Conservation (phyloP, 1,284 basidiomycete genomes). For the Fomitopsis schrenkii region DNA sequence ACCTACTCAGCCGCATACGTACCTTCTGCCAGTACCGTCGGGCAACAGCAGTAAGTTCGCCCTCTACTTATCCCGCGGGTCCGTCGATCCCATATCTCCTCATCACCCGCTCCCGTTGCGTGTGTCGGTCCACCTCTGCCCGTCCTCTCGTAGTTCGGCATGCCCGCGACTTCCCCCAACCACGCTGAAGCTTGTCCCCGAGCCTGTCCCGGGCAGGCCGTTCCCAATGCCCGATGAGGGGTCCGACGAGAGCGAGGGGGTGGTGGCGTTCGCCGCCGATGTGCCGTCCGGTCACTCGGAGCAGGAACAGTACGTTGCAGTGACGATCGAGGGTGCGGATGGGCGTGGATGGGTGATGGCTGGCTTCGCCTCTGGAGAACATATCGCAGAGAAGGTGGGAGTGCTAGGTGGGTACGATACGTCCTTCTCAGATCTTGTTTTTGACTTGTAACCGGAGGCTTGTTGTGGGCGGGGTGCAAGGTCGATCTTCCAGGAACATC, state of each 20-base stretch:
- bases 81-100: conserved; percentile 46
- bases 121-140: conserved; percentile 43
- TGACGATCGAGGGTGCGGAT: conserved; percentile 47
- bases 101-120: conserved; percentile 38
- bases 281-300: conserved; percentile 23
- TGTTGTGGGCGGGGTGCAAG: conserved; percentile 18
- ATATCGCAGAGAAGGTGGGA: conserved; percentile 29
- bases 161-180: conserved; percentile 43
- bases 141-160: conserved; percentile 8
- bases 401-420: conserved; percentile 41
- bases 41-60: conserved; percentile 32
- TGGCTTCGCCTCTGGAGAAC: conserved; percentile 36
- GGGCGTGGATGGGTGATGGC: conserved; percentile 63
- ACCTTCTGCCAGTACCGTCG: conserved; percentile 44
- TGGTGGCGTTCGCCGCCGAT: conserved; percentile 56
- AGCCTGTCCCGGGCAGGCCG: conserved; percentile 41
- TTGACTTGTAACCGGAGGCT: conserved; percentile 7
- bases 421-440: background rate
- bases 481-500: conserved; percentile 31
- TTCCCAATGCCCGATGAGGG: conserved; percentile 69
- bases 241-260: conserved; percentile 67
- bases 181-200: conserved; percentile 57
- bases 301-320: conserved; percentile 35
- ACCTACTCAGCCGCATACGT: conserved; percentile 40
- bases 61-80: conserved; percentile 58